Evolutionary conservation across 345 rosid species (phyloP), one percentile per base, ranked within the genome.

Genomic region (Hibiscus tridactylites): DNA sequence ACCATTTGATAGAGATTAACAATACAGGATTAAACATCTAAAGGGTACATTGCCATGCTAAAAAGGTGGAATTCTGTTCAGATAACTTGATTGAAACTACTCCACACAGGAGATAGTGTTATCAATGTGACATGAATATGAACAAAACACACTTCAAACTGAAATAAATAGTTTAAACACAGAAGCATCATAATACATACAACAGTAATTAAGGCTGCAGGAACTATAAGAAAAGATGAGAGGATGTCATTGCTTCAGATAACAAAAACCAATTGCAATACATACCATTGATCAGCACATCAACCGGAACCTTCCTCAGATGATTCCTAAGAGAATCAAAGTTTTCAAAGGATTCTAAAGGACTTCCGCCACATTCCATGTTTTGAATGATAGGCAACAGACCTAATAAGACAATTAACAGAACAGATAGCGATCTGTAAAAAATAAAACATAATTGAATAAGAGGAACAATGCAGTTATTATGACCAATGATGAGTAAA

Each of bases 301-400:
- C 97, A 80, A 92, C 70, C 29, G 77, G 67, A 72, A 80, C 71
- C 70, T 83, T 81, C 76, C 75, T 83, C 21, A 72, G 44, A 64
- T 80, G 82, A 74, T 78, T 81, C 29, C 67, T 81, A 53, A 85
- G 82, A 70, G 68, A 54, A 73, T 72, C 85, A 75, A 77, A 75
- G 58, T 78, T 63, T 75, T 85, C 86, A 60, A 71, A 70, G 70
- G 85, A 85, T 72, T 82, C 85, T 67, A 90, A 67, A 81, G 81
- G 74, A 74, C 76, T 82, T 76, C 87, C 96, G 68, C 72, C 86
- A 80, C 73, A 82, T 74, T 80, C 80, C 76, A 92, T 71, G 64
- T 85, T 85, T 71, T 85, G 88, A 79, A 95, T 85, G 78, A 92
- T 89, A 72, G 97, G 99, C 84, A 95, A 73, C 69, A 95, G 84